Conservation (phyloP, 2,329 filamentous ascomycete species). For the Chaetomiaceae sp. region DNA sequence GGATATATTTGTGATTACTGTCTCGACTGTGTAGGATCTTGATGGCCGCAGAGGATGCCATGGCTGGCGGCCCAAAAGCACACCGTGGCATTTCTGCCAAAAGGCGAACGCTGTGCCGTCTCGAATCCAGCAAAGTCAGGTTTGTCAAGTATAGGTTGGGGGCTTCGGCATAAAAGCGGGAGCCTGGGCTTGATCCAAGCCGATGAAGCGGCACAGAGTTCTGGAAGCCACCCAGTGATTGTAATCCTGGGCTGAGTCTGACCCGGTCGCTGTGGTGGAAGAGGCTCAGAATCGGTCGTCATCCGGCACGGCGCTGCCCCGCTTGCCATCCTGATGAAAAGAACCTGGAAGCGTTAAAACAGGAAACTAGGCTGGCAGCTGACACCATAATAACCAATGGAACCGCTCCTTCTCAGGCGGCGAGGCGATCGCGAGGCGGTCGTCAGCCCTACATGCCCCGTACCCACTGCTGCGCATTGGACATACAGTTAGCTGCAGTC, state of each 20-base stretch:
- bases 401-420: background rate
- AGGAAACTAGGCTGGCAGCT: background rate
- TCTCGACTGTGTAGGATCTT: too few relatives aligned
- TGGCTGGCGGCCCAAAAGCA: too few relatives aligned
- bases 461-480: background rate
- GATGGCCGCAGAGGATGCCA: too few relatives aligned
- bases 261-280: background rate
- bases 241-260: background rate
- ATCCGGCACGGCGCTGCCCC: background rate
- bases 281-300: background rate
- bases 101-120: too few relatives aligned
- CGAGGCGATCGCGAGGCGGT: background rate
- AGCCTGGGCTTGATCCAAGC: background rate
- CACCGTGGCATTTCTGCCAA: too few relatives aligned
- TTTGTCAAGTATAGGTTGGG: background rate
- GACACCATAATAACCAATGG: background rate
- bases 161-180: background rate
- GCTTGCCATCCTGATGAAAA: background rate
- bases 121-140: too few relatives aligned
- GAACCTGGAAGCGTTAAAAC: too few relatives aligned
- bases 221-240: background rate
- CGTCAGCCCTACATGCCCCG: conserved; percentile 11
- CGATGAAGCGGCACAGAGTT: background rate
- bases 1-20: background rate
- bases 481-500: background rate